Evolutionary conservation across 2,329 filamentous ascomycete genomes (phyloP), one percentile per base, ranked within the genome.

Genomic region (Neoarthrinium moseri): DNA sequence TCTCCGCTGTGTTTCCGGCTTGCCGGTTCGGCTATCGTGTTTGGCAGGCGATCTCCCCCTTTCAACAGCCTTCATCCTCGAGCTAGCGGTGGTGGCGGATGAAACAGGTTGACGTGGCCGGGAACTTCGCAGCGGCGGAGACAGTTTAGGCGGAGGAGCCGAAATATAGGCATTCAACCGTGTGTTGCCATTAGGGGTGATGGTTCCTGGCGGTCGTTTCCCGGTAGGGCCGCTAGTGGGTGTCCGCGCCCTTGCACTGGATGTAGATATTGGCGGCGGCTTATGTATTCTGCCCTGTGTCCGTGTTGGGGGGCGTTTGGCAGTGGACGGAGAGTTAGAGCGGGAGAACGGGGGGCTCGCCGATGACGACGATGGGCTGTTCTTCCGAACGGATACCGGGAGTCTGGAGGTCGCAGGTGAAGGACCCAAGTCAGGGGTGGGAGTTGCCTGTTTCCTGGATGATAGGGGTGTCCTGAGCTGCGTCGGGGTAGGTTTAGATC

Each of bases 101-200:
- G 88, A 89, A 18, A 95, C 84, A 7, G 87, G 85, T 59, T 89
- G 85, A 42, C 89, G 78, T n/a, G 89, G 88, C 33, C 89, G 78
- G 33, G 89, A 94, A 59, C 88, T 94, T 59, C 90, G 81, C 39
- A 95, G 70, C 8, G 86, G 82, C 4, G 90, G 89, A 1, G 91
- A 95, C 26, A 85, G 77, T 60, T 88, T 89, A 1, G 87, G 81
- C 15, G 77, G 74, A 34, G 87, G 81, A 26, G 81, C 73, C 47
- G 86, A 80, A 53, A 94, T 87, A 62, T 87, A 89, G 30, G 88
- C 87, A 55, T 86, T 84, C 11, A 94, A 74, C 41, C 81, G 77
- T 35, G 74, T 69, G 56, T 75, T 83, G 56, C 74, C 80, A 50
- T 72, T 77, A 21, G 74, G 63, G 20, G 71, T 73, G 8, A 67